Evolutionary conservation across 257 asterid species (phyloP).

Genomic region (Schizonepeta tenuifolia): DNA sequence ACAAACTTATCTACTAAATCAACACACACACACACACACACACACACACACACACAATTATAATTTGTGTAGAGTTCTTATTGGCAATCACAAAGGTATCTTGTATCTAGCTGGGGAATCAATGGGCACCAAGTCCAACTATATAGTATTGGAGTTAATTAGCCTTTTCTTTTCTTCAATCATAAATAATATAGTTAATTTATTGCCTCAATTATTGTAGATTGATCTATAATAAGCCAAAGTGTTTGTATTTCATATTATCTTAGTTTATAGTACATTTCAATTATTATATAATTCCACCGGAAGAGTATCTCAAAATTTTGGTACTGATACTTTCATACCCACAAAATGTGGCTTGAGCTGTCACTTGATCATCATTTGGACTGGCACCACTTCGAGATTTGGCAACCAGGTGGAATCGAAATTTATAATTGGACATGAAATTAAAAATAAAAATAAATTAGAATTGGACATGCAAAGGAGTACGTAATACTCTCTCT

Average conservation of each 20-base stretch:
- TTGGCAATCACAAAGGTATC: slow-evolving; percentile 24
- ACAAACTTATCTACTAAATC: background rate
- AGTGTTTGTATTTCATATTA: background rate
- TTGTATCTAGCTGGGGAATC: slow-evolving; percentile 37
- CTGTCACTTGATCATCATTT: slow-evolving; percentile 27
- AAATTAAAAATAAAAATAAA: no score
- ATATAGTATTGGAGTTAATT: slow-evolving; percentile 23
- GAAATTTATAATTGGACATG: background rate
- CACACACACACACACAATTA: no score
- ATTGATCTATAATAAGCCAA: slow-evolving; percentile 14
- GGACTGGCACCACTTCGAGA: slow-evolving; percentile 18
- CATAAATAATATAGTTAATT: background rate
- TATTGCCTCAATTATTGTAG: slow-evolving; percentile 31
- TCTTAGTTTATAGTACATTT: background rate
- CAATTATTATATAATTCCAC: background rate
- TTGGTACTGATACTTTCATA: background rate
- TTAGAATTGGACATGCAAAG: background rate
- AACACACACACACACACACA: background rate
- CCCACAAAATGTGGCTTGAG: slow-evolving; percentile 15
- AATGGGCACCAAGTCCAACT: slow-evolving; percentile 24
- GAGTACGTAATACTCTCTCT: background rate
- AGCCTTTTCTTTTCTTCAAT: background rate
- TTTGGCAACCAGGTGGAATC: background rate
- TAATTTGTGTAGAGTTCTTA: background rate
- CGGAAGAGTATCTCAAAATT: slow-evolving; percentile 17